These are phyloP conservation scores for Fraxinus baroniana DNA, from an alignment of 305 asterid species.

Conservation along the genomic window DNA sequence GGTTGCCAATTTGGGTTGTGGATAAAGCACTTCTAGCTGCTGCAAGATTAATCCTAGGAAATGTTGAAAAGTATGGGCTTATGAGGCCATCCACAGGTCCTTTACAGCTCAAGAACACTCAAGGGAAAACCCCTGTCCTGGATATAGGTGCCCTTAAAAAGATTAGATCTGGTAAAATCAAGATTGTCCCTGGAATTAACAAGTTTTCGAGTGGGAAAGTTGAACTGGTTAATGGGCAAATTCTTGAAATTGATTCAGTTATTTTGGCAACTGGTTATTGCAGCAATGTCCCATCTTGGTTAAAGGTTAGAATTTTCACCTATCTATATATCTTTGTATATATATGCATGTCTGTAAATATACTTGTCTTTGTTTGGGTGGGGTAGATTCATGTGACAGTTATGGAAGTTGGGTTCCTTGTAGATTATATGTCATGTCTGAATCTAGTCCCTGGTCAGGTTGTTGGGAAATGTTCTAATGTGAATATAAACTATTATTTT, in stretches of 20 bases:
- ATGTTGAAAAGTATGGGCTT: constrained; percentile 27
- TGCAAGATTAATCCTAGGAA: constrained; percentile 64
- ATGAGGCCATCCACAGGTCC: constrained; percentile 15
- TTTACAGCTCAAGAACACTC: constrained; percentile 11
- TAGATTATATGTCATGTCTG: constrained; percentile 49
- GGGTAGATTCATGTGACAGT: constrained; percentile 52
- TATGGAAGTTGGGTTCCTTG: constrained; percentile 58
- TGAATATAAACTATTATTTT: neutral
- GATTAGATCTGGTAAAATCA: constrained; percentile 9
- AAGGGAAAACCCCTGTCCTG: constrained; percentile 21
- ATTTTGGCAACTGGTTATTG: constrained; percentile 23
- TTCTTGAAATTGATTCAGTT: constrained; percentile 20
- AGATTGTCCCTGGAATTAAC: constrained; percentile 23
- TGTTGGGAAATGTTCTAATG: constrained; percentile 29
- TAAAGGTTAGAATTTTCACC: neutral
- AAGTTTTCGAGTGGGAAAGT: constrained; percentile 12
- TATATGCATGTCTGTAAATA: neutral
- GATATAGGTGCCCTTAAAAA: constrained; percentile 16
- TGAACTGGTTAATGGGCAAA: constrained; percentile 17
- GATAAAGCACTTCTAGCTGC: constrained; percentile 57
- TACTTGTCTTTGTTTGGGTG: no score
- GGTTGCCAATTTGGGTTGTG: constrained; percentile 70
- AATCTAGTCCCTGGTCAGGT: constrained; percentile 39
- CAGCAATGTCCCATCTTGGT: constrained; percentile 21
- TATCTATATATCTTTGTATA: neutral